A percentile compares a stretch with the other conserved stretches of the same genome.
Conservation (phyloP, 352 stramenopile genomes). For the Blastocystis sp. region DNA sequence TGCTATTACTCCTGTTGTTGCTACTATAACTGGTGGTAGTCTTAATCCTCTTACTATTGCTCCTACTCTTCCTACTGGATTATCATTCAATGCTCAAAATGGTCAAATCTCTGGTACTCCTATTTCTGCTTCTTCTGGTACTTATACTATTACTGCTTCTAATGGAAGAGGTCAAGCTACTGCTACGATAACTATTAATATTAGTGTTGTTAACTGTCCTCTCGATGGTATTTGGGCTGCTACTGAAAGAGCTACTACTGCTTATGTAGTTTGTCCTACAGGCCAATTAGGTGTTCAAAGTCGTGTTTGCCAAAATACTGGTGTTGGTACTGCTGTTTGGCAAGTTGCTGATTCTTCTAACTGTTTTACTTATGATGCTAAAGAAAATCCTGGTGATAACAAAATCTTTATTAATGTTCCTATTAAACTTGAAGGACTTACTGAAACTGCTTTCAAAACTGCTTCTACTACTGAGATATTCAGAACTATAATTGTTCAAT, state of each 20-base stretch:
- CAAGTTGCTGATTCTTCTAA: too few relatives aligned
- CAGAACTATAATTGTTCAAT: too few relatives aligned
- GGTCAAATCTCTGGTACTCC: slow-evolving; percentile 28
- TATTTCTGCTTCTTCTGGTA: background rate
- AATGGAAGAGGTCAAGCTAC: slow-evolving; percentile 1
- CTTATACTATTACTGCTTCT: slow-evolving; percentile 19
- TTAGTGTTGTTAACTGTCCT: slow-evolving; percentile 6
- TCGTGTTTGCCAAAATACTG: too few relatives aligned
- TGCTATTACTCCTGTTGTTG: slow-evolving; percentile 15
- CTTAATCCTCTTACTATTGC: background rate
- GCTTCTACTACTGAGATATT: too few relatives aligned
- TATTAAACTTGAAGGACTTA: too few relatives aligned
- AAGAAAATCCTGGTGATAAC: too few relatives aligned
- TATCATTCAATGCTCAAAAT: background rate
- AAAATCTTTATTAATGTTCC: too few relatives aligned
- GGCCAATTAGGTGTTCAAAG: slow-evolving; percentile 25
- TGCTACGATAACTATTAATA: slow-evolving; percentile 7
- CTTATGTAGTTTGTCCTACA: slow-evolving; percentile 21
- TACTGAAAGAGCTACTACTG: slow-evolving; percentile 8
- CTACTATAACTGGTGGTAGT: slow-evolving; percentile 9
- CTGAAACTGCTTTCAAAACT: too few relatives aligned
- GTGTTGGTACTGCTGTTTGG: too few relatives aligned
- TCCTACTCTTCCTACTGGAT: slow-evolving; percentile 12
- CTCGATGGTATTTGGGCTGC: slow-evolving; percentile 8
- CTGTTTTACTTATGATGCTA: too few relatives aligned